These are phyloP conservation scores for Coccomyxa sp. DNA, from an alignment of 139 green algal genomes.

Conservation along the genomic window DNA sequence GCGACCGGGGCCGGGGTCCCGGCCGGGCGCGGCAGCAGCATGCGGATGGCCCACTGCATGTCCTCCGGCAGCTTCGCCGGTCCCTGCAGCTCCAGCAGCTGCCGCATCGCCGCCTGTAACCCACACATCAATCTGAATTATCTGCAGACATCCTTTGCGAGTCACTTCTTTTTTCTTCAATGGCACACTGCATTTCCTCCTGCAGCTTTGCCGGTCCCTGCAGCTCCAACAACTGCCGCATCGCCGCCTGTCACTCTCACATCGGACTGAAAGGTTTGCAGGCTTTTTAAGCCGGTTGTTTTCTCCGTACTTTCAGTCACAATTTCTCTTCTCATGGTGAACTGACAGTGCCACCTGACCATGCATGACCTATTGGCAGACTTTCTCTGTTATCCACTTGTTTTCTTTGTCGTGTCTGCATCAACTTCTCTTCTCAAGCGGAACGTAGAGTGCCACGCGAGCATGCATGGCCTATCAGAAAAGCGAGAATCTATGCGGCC, in stretches of 20 bases:
- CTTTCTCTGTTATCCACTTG: too few relatives aligned
- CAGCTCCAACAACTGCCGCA: conserved; percentile 21
- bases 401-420: too few relatives aligned
- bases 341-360: too few relatives aligned
- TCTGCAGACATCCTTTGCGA: too few relatives aligned
- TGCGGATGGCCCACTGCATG: conserved; percentile 24
- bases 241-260: conserved; percentile 7
- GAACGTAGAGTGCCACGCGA: too few relatives aligned
- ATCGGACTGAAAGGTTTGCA: too few relatives aligned
- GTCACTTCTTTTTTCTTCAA: too few relatives aligned
- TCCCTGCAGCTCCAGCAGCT: conserved; percentile 13
- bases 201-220: conserved; percentile 3
- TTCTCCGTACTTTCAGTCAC: too few relatives aligned
- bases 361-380: neutral
- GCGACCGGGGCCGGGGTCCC: too few relatives aligned
- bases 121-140: neutral
- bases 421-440: too few relatives aligned
- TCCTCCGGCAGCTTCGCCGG: conserved; percentile 13
- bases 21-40: conserved; percentile 15
- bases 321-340: too few relatives aligned
- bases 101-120: conserved; percentile 19
- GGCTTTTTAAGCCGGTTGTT: too few relatives aligned
- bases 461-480: neutral
- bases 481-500: neutral
- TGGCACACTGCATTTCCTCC: conserved; percentile 22